These are phyloP conservation scores for Globisporangium heterothallicum DNA, from an alignment of 352 stramenopile genomes.

Conservation along the genomic window DNA sequence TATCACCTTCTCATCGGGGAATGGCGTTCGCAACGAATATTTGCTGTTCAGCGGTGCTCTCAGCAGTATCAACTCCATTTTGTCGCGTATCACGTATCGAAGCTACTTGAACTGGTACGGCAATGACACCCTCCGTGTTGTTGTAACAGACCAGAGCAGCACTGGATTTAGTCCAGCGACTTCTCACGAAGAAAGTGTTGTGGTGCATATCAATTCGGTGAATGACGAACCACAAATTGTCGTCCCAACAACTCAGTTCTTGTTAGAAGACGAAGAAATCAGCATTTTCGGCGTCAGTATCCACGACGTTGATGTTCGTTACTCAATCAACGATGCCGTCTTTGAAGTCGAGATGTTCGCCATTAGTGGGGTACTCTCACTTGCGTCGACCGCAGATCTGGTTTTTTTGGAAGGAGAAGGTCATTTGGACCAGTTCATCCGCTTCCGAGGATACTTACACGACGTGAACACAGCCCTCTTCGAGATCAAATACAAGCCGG, in stretches of 20 bases:
- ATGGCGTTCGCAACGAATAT: slow-evolving; percentile 42
- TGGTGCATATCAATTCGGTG: slow-evolving; percentile 41
- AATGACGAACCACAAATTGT: slow-evolving; percentile 56
- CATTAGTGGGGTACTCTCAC: slow-evolving; percentile 40
- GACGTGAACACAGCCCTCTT: slow-evolving; percentile 65
- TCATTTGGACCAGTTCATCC: slow-evolving; percentile 40
- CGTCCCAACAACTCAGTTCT: slow-evolving; percentile 39
- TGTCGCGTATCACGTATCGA: slow-evolving; percentile 46
- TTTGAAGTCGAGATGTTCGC: slow-evolving; percentile 62
- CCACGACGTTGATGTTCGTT: slow-evolving; percentile 46
- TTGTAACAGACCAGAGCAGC: slow-evolving; percentile 58
- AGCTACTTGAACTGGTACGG: slow-evolving; percentile 75
- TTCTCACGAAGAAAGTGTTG: slow-evolving; percentile 29
- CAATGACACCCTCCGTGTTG: slow-evolving; percentile 43
- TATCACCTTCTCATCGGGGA: slow-evolving; percentile 54
- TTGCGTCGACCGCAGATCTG: slow-evolving; percentile 24
- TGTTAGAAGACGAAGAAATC: slow-evolving; percentile 56
- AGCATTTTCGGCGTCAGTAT: slow-evolving; percentile 65
- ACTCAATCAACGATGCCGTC: slow-evolving; percentile 22
- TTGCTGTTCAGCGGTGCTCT: slow-evolving; percentile 59
- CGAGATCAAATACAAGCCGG: slow-evolving; percentile 64
- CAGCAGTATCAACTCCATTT: slow-evolving; percentile 48
- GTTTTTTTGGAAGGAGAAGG: slow-evolving; percentile 51
- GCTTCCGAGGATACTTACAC: slow-evolving; percentile 44
- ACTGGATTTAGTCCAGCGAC: slow-evolving; percentile 42